Conservation (phyloP, 2,329 filamentous ascomycete genomes). For the Diaporthe eres region DNA sequence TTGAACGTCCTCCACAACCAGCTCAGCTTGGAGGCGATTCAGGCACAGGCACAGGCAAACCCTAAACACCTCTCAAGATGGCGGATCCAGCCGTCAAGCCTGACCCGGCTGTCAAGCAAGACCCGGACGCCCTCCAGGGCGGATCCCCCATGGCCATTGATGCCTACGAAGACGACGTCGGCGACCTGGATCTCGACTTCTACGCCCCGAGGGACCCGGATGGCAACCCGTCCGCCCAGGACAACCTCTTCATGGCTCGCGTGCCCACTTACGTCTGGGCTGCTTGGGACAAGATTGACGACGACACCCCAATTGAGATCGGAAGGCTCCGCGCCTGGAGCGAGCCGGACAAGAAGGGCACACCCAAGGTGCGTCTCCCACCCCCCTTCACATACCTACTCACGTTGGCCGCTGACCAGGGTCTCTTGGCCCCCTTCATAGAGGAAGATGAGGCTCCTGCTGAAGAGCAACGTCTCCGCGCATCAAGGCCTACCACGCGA, state of each 20-base stretch:
- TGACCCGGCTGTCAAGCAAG: conserved; percentile 62
- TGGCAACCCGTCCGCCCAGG: conserved; percentile 51
- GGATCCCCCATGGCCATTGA: conserved; percentile 62
- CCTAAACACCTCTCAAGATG: conserved; percentile 24
- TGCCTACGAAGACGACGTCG: conserved; percentile 73
- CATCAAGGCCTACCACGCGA: conserved; percentile 88
- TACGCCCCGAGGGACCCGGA: conserved; percentile 51
- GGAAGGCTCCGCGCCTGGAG: conserved; percentile 78
- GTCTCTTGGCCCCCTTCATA: conserved; percentile 41
- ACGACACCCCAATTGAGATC: conserved; percentile 85
- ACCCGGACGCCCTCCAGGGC: conserved; percentile 55
- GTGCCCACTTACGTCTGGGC: conserved; percentile 87
- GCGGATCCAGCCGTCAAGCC: conserved; percentile 56
- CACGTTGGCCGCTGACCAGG: not conserved
- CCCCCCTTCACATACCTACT: not conserved
- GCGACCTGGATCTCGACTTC: conserved; percentile 76
- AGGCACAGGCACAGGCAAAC: not conserved
- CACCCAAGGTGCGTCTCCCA: conserved; percentile 46
- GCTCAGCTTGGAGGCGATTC: not conserved
- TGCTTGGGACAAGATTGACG: conserved; percentile 81
- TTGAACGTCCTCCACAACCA: not conserved
- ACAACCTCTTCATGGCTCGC: conserved; percentile 78
- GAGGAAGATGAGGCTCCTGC: conserved; percentile 74
- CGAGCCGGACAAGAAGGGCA: conserved; percentile 57
- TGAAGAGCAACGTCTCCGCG: conserved; percentile 73